Percentiles rank a stretch among this genome's conserved stretches.
Conservation (phyloP, 305 asterid genomes). For the Caryopteris hybrid region DNA sequence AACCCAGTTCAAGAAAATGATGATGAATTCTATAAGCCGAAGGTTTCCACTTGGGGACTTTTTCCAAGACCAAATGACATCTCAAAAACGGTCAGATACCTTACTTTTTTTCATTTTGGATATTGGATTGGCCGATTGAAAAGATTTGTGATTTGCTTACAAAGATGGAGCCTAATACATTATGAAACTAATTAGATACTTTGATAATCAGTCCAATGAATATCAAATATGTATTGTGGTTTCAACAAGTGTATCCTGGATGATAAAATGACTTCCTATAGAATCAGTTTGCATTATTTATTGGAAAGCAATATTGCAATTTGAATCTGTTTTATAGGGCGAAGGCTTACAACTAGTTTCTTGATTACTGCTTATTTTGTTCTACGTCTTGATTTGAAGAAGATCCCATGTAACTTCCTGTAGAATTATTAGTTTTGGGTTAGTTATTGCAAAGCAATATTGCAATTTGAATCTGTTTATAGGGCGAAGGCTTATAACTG, state of each 20-base stretch:
- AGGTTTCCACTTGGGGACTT: conserved; percentile 97
- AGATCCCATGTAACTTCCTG: no score
- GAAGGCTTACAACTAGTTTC: background rate
- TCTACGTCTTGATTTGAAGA: background rate
- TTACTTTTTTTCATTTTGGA: conserved; percentile 2
- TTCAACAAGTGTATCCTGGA: background rate
- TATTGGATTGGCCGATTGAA: background rate
- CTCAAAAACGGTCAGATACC: conserved; percentile 64
- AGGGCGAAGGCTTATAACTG: background rate
- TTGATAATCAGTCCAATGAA: background rate
- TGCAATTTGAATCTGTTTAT: background rate
- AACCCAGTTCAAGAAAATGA: conserved; percentile 30
- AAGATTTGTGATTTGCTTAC: background rate
- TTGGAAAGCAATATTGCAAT: background rate
- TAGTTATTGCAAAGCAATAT: background rate
- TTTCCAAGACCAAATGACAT: conserved; percentile 87
- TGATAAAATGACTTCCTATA: background rate
- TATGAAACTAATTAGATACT: background rate
- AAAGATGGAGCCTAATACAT: background rate
- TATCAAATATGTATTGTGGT: background rate
- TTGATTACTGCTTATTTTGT: background rate
- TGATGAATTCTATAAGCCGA: conserved; percentile 67
- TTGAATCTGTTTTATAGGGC: background rate
- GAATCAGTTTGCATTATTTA: background rate
- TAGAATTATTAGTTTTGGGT: no score